Evolutionary conservation across 2,329 filamentous ascomycete genomes (phyloP), one percentile per base, ranked within the genome.

Genomic region (Cercospora citrullina): DNA sequence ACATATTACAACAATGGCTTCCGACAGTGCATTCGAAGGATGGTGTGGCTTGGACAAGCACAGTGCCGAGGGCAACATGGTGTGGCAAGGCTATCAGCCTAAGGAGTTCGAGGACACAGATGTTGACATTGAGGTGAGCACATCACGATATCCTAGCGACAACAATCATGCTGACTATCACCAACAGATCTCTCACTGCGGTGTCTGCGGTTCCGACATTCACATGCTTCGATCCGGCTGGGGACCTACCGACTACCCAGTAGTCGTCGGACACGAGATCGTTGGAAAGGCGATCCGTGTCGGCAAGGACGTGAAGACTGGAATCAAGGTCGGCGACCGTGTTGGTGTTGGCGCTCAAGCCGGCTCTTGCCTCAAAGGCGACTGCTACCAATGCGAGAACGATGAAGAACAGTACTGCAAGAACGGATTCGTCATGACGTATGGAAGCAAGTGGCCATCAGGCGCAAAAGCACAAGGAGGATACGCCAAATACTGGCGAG

Each of bases 401-500:
- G 83, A 83, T 8, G 65, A 70, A 10, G 81, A 84, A 66, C 80
- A 81, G 59, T 77, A 84, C 69, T 84, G 82, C 71, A 68, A 75
- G 5, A 78, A 68, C 64, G 62, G 65, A 33, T 72, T 72, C 63
- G 71, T 75, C 63, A 69, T 71, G 68, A 76, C 75, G 31, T 76
- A 75, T 67, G 71, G 63, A 33, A 65, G 60, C 63, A 72, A 72
- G 16, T 76, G 70, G 68, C 71, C 73, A 9, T 65, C 60, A 12
- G 70, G 71, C 23, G 61, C 60, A 45, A 71, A 86, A 77, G 85
- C 87, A 1, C 89, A 90, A 73, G 91, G 91, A 3, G 91, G 81
- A 2, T 88, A 87, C 70, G 84, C 85, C 6, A 79, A 82, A 60
- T 82, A 85, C 68, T 83, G 83, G 76, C 82, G 87, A 30, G 70